phyloP scores from a whole-genome alignment of 2,329 filamentous ascomycete genomes.

The Curvularia verruculosa region DNA sequence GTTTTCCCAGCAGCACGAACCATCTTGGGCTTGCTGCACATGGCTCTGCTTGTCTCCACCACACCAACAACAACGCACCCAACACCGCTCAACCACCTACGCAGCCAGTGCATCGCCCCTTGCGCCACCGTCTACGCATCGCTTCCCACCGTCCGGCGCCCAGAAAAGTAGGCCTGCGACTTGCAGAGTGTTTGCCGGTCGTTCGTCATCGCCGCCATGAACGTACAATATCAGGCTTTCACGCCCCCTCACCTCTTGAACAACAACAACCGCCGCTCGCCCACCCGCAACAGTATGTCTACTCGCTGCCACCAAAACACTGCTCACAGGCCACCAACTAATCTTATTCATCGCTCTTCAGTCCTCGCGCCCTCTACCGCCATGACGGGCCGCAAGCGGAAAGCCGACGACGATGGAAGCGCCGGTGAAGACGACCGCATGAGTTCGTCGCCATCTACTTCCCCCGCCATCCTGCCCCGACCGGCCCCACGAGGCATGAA shows the following conservation, averaged over 20 bases:
- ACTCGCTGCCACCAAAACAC: constrained; percentile 13
- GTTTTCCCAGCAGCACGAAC: neutral
- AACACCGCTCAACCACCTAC: constrained; percentile 18
- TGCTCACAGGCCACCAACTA: constrained; percentile 16
- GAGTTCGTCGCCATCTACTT: constrained; percentile 84
- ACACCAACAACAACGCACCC: constrained; percentile 28
- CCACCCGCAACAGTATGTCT: constrained; percentile 63
- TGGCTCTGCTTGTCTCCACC: constrained; percentile 26
- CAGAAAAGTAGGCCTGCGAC: constrained; percentile 20
- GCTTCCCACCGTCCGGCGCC: constrained; percentile 3
- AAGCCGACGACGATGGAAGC: constrained; percentile 73
- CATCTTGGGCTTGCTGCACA: constrained; percentile 18
- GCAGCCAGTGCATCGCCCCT: constrained; percentile 6
- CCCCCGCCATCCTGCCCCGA: constrained; percentile 75
- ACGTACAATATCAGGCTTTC: constrained; percentile 65
- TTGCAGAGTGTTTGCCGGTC: constrained; percentile 29
- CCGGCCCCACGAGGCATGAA: constrained; percentile 64
- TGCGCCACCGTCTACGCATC: neutral
- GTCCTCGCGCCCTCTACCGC: constrained; percentile 47
- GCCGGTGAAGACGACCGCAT: constrained; percentile 77
- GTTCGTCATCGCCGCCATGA: constrained; percentile 57
- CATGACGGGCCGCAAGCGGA: constrained; percentile 74
- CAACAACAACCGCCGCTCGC: constrained; percentile 59
- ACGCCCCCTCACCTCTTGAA: constrained; percentile 68
- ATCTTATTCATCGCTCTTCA: constrained; percentile 17